Percentiles rank a stretch among this genome's conserved stretches.
Evolutionary conservation across 1,284 basidiomycete genomes (phyloP).

Genomic region (Boletus nobilissimus): DNA sequence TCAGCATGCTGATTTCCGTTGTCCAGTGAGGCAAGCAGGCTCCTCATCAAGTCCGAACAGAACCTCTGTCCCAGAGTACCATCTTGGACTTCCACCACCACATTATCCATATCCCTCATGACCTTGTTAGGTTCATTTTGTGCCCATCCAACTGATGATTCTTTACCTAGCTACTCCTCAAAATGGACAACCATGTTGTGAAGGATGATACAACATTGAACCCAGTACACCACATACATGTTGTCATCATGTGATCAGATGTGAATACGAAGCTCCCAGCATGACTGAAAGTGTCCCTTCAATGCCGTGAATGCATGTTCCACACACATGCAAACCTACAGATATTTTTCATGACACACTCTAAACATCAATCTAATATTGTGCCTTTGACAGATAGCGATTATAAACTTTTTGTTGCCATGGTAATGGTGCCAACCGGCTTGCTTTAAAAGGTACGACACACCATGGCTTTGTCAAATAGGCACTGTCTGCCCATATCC

Average conservation of each 20-base stretch:
- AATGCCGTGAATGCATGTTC: too few relatives aligned
- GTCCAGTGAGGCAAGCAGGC: not conserved
- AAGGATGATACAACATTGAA: conserved; percentile 12
- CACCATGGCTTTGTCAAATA: too few relatives aligned
- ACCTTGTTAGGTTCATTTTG: not conserved
- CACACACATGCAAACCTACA: too few relatives aligned
- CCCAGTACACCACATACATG: not conserved
- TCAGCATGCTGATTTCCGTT: not conserved
- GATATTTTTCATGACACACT: too few relatives aligned
- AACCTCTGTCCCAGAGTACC: not conserved
- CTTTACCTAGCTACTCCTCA: not conserved
- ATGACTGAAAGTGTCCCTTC: too few relatives aligned
- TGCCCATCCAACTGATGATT: not conserved
- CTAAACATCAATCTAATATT: too few relatives aligned
- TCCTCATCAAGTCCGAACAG: too few relatives aligned
- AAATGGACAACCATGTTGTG: conserved; percentile 18
- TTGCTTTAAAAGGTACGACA: too few relatives aligned
- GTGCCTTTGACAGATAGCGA: too few relatives aligned
- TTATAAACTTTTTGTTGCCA: too few relatives aligned
- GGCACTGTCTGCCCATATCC: too few relatives aligned
- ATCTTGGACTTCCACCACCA: not conserved
- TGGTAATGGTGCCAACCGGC: too few relatives aligned
- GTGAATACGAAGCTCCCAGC: not conserved
- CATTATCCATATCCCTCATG: not conserved
- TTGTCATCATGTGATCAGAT: not conserved